Evolutionary conservation across 805 yeast species (phyloP).

Genomic region (Teunomyces aglyptinius): DNA sequence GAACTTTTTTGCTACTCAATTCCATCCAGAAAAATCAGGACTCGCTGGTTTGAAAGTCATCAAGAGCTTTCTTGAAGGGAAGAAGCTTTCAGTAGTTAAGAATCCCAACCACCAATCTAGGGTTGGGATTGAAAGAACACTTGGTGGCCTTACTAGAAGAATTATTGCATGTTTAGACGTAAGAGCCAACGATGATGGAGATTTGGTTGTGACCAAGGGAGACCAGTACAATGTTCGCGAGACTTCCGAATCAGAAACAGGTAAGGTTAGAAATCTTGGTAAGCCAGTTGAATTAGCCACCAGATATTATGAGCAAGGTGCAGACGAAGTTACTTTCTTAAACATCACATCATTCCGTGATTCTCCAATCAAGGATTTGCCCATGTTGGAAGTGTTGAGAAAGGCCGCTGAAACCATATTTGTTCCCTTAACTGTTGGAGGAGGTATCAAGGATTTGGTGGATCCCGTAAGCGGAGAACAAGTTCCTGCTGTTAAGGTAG

Average conservation of each 20-base stretch:
- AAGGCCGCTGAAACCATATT: slow-evolving; percentile 85
- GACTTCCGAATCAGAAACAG: slow-evolving; percentile 36
- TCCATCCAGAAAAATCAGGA: slow-evolving; percentile 99
- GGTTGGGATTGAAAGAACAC: slow-evolving; percentile 27
- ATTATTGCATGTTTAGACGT: slow-evolving; percentile 96
- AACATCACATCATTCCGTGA: slow-evolving; percentile 95
- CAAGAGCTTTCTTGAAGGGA: slow-evolving; percentile 61
- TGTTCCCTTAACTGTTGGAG: slow-evolving; percentile 97
- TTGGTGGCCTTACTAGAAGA: slow-evolving; percentile 79
- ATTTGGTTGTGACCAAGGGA: slow-evolving; percentile 96
- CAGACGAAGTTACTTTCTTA: slow-evolving; percentile 93
- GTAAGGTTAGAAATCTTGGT: slow-evolving; percentile 85
- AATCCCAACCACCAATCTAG: slow-evolving; percentile 19
- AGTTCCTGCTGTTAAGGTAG: slow-evolving; percentile 86
- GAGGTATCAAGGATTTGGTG: slow-evolving; percentile 88
- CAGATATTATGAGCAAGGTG: slow-evolving; percentile 88
- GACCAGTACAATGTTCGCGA: slow-evolving; percentile 98
- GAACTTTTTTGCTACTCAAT: slow-evolving; percentile 92
- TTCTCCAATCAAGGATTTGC: slow-evolving; percentile 88
- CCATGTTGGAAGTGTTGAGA: slow-evolving; percentile 88
- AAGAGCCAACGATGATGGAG: slow-evolving; percentile 92
- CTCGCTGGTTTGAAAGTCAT: slow-evolving; percentile 80
- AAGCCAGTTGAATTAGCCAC: slow-evolving; percentile 95
- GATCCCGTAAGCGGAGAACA: slow-evolving; percentile 76
- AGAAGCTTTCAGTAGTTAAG: slow-evolving; percentile 27